phyloP scores from a whole-genome alignment of 2,329 filamentous ascomycete genomes.

The Diaporthe velutina region DNA sequence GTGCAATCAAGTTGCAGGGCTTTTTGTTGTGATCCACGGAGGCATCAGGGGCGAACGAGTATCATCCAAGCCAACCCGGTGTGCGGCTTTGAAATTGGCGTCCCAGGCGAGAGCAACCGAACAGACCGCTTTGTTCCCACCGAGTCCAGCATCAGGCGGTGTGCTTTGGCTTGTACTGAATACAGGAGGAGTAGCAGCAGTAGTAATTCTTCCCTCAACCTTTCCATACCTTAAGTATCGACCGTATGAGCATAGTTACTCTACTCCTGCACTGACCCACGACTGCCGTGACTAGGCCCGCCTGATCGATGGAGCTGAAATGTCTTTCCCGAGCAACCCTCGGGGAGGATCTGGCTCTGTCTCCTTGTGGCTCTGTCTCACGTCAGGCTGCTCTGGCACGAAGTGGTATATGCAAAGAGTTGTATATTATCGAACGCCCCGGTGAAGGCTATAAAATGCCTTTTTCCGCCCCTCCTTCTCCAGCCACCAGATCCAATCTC shows the following conservation, averaged over 20 bases:
- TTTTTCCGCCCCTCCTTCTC: background rate
- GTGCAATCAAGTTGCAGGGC: background rate
- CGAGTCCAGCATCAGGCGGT: slow-evolving; percentile 20
- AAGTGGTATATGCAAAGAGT: background rate
- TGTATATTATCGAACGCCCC: slow-evolving; percentile 1
- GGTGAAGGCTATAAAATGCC: background rate
- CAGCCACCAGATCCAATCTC: background rate
- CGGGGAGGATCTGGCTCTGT: background rate
- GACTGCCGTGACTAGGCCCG: background rate
- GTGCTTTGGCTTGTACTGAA: slow-evolving; percentile 30
- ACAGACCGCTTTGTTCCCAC: background rate
- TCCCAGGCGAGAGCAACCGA: background rate
- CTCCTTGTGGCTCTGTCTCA: too few species aligned
- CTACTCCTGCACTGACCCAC: background rate
- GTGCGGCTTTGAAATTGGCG: slow-evolving; percentile 12
- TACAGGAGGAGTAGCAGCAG: slow-evolving; percentile 14
- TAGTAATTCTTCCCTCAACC: slow-evolving; percentile 32
- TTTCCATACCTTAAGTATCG: background rate
- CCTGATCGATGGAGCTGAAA: background rate
- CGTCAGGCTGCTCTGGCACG: background rate
- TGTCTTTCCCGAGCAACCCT: background rate
- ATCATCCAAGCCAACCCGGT: background rate
- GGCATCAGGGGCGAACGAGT: background rate
- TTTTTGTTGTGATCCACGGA: background rate
- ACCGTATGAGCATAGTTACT: background rate